Evolutionary conservation across 2,329 filamentous ascomycete species (phyloP).

Genomic region (Cladophialophora carrionii): DNA sequence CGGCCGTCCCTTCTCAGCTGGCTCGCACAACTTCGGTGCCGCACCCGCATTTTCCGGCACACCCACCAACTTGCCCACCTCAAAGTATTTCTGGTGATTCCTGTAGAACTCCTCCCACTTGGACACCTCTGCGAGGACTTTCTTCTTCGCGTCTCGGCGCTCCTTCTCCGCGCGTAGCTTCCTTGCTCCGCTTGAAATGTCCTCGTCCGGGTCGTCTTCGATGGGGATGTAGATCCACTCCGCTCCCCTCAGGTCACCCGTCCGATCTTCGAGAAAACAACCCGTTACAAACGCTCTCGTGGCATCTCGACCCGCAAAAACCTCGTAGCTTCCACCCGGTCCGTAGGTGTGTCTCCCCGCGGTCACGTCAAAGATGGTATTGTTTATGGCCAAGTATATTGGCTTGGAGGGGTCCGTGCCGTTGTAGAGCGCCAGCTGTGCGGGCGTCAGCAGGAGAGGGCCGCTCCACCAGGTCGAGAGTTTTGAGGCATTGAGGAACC

Average conservation of each 20-base stretch:
- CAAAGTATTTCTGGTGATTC: slow-evolving; percentile 77
- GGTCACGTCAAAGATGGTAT: slow-evolving; percentile 67
- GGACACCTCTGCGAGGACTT: slow-evolving; percentile 68
- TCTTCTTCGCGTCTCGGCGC: slow-evolving; percentile 63
- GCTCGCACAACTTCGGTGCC: slow-evolving; percentile 68
- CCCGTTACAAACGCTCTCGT: slow-evolving; percentile 87
- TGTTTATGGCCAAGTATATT: slow-evolving; percentile 83
- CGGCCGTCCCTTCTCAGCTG: slow-evolving; percentile 69
- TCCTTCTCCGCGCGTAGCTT: slow-evolving; percentile 66
- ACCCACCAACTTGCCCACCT: slow-evolving; percentile 72
- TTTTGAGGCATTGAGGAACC: slow-evolving; percentile 61
- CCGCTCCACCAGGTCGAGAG: slow-evolving; percentile 63
- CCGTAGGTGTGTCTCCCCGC: slow-evolving; percentile 66
- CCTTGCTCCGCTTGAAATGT: slow-evolving; percentile 46
- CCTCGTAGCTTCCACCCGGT: slow-evolving; percentile 81
- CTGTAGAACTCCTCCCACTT: slow-evolving; percentile 86
- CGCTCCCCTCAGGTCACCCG: slow-evolving; percentile 79
- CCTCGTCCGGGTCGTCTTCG: slow-evolving; percentile 64
- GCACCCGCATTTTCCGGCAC: slow-evolving; percentile 49
- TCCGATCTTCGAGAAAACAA: slow-evolving; percentile 85
- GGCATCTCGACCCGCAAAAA: slow-evolving; percentile 85
- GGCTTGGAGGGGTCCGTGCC: slow-evolving; percentile 75
- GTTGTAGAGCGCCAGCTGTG: slow-evolving; percentile 74
- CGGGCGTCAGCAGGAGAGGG: slow-evolving; percentile 72
- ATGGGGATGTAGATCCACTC: slow-evolving; percentile 80